These are phyloP conservation scores for Lycium ferocissimum DNA, from an alignment of 257 asterid species.

Conservation along the genomic window DNA sequence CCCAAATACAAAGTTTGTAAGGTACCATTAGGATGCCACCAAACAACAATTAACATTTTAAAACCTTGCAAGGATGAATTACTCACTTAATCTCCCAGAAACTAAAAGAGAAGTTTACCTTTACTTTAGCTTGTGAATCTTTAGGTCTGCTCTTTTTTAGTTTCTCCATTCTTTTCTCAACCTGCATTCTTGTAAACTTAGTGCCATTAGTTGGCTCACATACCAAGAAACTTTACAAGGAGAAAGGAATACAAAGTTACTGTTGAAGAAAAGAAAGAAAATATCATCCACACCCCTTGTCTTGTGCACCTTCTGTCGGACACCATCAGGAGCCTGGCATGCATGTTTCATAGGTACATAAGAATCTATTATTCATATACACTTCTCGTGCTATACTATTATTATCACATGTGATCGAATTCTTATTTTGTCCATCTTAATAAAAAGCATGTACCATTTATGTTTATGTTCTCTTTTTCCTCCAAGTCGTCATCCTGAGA, in stretches of 20 bases:
- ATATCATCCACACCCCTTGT: slow-evolving; percentile 24
- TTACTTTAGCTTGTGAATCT: slow-evolving; percentile 83
- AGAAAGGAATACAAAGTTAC: not conserved
- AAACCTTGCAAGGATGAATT: slow-evolving; percentile 19
- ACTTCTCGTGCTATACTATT: not conserved
- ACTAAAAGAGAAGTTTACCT: slow-evolving; percentile 51
- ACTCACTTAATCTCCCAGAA: slow-evolving; percentile 20
- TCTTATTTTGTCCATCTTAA: slow-evolving; percentile 1
- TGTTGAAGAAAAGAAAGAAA: not conserved
- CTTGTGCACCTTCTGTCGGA: not conserved
- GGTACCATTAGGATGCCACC: not conserved
- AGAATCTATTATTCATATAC: slow-evolving; percentile 3
- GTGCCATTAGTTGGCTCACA: slow-evolving; percentile 40
- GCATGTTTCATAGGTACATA: slow-evolving; percentile 23
- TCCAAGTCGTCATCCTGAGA: not conserved
- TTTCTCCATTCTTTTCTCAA: slow-evolving; percentile 94
- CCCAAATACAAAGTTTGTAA: slow-evolving; percentile 19
- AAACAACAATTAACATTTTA: slow-evolving; percentile 6
- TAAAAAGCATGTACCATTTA: not conserved
- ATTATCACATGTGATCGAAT: not conserved
- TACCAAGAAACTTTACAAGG: slow-evolving; percentile 15
- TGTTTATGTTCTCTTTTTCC: slow-evolving; percentile 20
- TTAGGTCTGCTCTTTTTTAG: slow-evolving; percentile 85
- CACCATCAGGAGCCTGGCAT: slow-evolving; percentile 12
- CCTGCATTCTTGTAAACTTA: slow-evolving; percentile 79